phyloP scores from a whole-genome alignment of 208 protist genomes.

The Herpetomonas samuelpessoai region DNA sequence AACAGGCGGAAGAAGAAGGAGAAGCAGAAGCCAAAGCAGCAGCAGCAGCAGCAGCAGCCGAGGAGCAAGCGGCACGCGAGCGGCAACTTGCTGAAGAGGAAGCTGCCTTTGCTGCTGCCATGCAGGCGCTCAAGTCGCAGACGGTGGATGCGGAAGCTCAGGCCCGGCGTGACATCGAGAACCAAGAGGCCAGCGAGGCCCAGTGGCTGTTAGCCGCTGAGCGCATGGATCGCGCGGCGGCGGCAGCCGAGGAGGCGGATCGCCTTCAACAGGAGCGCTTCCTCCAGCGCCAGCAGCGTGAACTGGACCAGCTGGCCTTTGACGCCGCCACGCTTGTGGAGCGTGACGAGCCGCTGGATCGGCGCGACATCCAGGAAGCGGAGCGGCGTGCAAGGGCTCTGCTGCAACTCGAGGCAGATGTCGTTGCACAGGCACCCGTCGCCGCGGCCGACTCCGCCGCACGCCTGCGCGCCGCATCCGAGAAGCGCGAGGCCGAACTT shows the following conservation, averaged over 20 bases:
- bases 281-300: not conserved
- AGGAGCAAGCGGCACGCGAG: slow-evolving; percentile 2
- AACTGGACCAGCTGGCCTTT: not conserved
- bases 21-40: slow-evolving; percentile 1
- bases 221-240: slow-evolving; percentile 23
- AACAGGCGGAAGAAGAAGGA: slow-evolving; percentile 1
- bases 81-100: slow-evolving; percentile 8
- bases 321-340: slow-evolving; percentile 4
- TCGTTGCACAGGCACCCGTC: not conserved
- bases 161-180: not conserved
- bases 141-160: slow-evolving; percentile 6
- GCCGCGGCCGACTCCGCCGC: slow-evolving; percentile 17
- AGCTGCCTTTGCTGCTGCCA: not conserved
- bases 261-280: slow-evolving; percentile 19
- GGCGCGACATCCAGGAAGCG: slow-evolving; percentile 6
- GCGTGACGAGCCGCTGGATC: slow-evolving; percentile 14
- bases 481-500: not conserved
- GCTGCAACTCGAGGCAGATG: not conserved
- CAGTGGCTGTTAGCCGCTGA: slow-evolving; percentile 22
- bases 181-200: slow-evolving; percentile 17
- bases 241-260: slow-evolving; percentile 24
- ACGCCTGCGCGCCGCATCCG: not conserved
- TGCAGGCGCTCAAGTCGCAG: not conserved
- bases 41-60: slow-evolving; percentile 10
- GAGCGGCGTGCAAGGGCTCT: slow-evolving; percentile 11